These are phyloP conservation scores for Umbilicus rupestris DNA, from an alignment of 164 flowering plant genomes.

Conservation along the genomic window DNA sequence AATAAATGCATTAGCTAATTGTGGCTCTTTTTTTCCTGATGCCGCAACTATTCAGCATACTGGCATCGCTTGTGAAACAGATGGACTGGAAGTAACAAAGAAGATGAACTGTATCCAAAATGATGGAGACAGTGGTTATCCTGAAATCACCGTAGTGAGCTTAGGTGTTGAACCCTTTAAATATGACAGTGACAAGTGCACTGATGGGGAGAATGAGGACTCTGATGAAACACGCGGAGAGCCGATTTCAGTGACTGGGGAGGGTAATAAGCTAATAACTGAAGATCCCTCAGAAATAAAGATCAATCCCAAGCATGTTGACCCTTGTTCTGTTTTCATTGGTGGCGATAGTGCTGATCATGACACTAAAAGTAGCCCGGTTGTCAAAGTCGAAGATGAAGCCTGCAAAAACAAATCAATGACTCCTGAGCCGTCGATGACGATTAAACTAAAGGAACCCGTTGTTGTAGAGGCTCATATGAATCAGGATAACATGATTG, in stretches of 20 bases:
- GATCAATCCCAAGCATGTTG: slow-evolving; percentile 23
- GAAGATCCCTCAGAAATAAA: slow-evolving; percentile 19
- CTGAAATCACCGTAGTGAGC: slow-evolving; percentile 35
- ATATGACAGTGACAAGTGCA: slow-evolving; percentile 32
- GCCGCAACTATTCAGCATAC: background rate
- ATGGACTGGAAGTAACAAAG: background rate
- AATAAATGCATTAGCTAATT: background rate
- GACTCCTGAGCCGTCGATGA: slow-evolving; percentile 8
- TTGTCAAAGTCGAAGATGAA: slow-evolving; percentile 22
- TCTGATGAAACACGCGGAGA: slow-evolving; percentile 29
- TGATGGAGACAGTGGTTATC: slow-evolving; percentile 12
- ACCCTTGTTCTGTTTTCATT: slow-evolving; percentile 14
- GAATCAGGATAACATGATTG: slow-evolving; percentile 12
- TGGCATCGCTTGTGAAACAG: background rate
- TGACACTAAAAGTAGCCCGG: slow-evolving; percentile 19
- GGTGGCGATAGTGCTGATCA: slow-evolving; percentile 14
- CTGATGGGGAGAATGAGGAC: slow-evolving; percentile 19
- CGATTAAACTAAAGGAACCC: slow-evolving; percentile 15
- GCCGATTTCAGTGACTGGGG: slow-evolving; percentile 21
- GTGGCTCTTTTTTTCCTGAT: background rate
- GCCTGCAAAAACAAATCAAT: slow-evolving; percentile 14
- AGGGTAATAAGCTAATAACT: slow-evolving; percentile 14
- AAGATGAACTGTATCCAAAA: background rate
- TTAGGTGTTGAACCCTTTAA: slow-evolving; percentile 29
- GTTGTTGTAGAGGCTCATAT: slow-evolving; percentile 20